These are phyloP conservation scores for Neofusicoccum parvum DNA, from an alignment of 2,329 filamentous ascomycete genomes.

Conservation along the genomic window DNA sequence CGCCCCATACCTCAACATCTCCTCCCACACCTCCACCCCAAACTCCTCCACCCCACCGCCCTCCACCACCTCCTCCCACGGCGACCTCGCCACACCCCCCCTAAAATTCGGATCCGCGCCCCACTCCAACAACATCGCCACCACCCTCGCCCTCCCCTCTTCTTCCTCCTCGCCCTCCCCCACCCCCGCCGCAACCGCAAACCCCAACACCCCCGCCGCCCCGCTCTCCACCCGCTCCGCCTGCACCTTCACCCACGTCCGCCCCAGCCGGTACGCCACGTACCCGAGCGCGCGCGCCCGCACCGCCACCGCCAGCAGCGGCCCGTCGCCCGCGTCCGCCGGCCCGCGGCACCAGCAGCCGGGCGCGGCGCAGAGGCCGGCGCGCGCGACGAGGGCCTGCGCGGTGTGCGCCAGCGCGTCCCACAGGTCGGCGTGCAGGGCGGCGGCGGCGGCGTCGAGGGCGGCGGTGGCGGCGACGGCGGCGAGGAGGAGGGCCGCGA, in stretches of 20 bases:
- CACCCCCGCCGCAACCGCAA: background rate
- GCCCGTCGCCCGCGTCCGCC: background rate
- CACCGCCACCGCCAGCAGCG: background rate
- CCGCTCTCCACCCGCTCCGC: conserved; percentile 23
- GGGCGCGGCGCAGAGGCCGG: background rate
- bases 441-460: background rate
- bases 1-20: conserved; percentile 29
- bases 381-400: background rate
- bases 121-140: background rate
- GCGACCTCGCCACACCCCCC: background rate
- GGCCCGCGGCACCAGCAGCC: conserved; percentile 11
- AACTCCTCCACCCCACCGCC: conserved; percentile 10
- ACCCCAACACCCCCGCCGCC: conserved; percentile 23
- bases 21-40: conserved; percentile 32
- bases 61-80: conserved; percentile 4
- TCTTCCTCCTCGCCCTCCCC: background rate
- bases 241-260: background rate
- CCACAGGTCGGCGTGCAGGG: background rate
- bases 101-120: background rate
- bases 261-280: background rate
- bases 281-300: background rate
- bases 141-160: background rate
- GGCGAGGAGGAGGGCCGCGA: background rate
- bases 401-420: background rate
- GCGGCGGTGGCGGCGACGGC: background rate